These are phyloP conservation scores for Tolypocladium ophioglossoides DNA, from an alignment of 2,329 filamentous ascomycete genomes.

Conservation along the genomic window DNA sequence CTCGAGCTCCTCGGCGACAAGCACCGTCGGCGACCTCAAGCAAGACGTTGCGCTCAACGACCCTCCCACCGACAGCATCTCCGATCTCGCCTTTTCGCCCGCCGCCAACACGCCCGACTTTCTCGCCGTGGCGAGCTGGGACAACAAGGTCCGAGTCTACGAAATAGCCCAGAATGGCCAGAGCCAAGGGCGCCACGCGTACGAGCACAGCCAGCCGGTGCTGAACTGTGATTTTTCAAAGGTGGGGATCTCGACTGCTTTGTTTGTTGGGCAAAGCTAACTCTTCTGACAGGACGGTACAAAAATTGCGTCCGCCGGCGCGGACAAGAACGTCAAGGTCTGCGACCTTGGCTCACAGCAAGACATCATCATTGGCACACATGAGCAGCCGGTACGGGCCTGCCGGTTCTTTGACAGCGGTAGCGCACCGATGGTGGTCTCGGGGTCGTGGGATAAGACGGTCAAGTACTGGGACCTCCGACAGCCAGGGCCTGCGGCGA, in stretches of 20 bases:
- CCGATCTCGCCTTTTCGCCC: slow-evolving; percentile 75
- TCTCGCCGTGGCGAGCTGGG: slow-evolving; percentile 87
- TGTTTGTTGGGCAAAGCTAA: background rate
- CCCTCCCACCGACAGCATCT: slow-evolving; percentile 81
- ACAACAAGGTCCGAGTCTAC: slow-evolving; percentile 96
- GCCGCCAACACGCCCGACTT: slow-evolving; percentile 51
- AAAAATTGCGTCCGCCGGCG: slow-evolving; percentile 77
- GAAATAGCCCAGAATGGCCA: slow-evolving; percentile 71
- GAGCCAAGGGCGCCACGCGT: slow-evolving; percentile 75
- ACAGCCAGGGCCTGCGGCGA: slow-evolving; percentile 51
- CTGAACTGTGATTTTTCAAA: slow-evolving; percentile 80
- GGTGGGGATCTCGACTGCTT: slow-evolving; percentile 38
- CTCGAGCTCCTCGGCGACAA: slow-evolving; percentile 43
- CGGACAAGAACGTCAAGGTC: slow-evolving; percentile 83
- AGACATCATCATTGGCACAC: slow-evolving; percentile 65
- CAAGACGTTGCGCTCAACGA: slow-evolving; percentile 72
- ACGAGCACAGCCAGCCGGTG: slow-evolving; percentile 78
- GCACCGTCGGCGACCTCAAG: slow-evolving; percentile 81
- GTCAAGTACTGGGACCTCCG: slow-evolving; percentile 84
- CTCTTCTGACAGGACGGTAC: slow-evolving; percentile 60
- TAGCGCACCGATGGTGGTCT: slow-evolving; percentile 73
- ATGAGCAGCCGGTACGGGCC: slow-evolving; percentile 72
- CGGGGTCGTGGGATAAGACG: slow-evolving; percentile 86
- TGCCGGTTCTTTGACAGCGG: slow-evolving; percentile 68
- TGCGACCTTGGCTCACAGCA: slow-evolving; percentile 66